These are phyloP conservation scores for Cucumis sativus DNA, from an alignment of 306 rosid species.

Conservation along the genomic window DNA sequence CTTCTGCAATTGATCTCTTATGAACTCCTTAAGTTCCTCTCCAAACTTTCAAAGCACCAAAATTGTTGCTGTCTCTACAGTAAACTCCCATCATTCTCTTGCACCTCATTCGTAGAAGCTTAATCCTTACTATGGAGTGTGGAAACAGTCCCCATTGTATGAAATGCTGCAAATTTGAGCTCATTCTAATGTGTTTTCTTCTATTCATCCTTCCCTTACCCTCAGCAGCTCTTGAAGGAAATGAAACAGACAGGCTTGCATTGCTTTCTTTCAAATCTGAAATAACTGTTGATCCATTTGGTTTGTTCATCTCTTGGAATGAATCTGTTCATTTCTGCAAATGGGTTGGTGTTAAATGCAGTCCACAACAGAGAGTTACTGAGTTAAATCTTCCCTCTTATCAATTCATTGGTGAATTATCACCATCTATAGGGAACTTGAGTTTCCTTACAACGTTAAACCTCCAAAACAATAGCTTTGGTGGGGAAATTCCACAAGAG, in stretches of 20 bases:
- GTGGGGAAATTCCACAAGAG: conserved; percentile 7
- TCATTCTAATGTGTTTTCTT: background rate
- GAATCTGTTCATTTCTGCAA: conserved; percentile 12
- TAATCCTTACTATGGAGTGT: background rate
- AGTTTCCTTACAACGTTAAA: conserved; percentile 7
- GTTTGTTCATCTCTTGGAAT: conserved; percentile 16
- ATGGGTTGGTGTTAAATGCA: conserved; percentile 18
- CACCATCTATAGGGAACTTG: conserved; percentile 14
- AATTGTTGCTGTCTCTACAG: background rate
- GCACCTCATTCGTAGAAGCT: background rate
- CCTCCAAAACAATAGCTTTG: conserved; percentile 13
- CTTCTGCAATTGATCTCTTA: background rate
- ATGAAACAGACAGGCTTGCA: background rate
- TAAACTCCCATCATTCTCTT: background rate
- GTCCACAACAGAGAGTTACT: conserved; percentile 9
- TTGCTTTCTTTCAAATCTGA: conserved; percentile 15
- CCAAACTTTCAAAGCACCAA: background rate
- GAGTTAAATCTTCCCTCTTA: background rate
- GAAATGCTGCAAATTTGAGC: background rate
- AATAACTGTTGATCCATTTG: background rate
- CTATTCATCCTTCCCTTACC: background rate
- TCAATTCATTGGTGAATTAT: background rate
- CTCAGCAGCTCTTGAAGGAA: background rate
- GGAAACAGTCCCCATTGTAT: background rate
- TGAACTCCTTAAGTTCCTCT: background rate